A percentile compares a stretch with the other conserved stretches of the same genome.
These are phyloP conservation scores for Aspergillus funiculosus DNA, from an alignment of 495 filamentous ascomycete species.

Conservation along the genomic window DNA sequence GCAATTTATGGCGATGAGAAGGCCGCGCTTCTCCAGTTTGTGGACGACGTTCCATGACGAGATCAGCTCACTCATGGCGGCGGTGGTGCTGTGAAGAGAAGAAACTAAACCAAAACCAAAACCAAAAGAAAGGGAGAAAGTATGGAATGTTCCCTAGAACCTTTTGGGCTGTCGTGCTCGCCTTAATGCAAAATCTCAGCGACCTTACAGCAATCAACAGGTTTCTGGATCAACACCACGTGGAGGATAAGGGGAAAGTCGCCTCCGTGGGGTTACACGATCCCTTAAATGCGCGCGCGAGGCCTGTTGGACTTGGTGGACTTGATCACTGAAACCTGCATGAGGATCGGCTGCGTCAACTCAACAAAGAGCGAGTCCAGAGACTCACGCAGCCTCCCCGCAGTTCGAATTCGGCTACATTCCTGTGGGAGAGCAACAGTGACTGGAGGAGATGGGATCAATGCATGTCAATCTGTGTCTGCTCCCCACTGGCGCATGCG, in stretches of 20 bases:
- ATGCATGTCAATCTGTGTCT: not conserved
- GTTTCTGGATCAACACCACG: not conserved
- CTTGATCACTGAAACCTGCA: not conserved
- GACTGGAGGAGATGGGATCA: not conserved
- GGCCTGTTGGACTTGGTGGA: no score
- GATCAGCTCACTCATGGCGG: constrained; percentile 43
- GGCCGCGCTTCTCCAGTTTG: constrained; percentile 54
- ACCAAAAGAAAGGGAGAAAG: no score
- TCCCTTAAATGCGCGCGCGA: constrained; percentile 3
- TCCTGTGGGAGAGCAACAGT: not conserved
- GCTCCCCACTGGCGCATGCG: not conserved
- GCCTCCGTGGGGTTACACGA: constrained; percentile 3
- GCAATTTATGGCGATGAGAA: constrained; percentile 60
- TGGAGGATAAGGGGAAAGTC: not conserved
- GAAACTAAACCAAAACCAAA: no score
- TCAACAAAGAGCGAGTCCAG: not conserved
- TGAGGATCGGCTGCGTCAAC: not conserved
- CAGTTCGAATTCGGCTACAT: constrained; percentile 1
- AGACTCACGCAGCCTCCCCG: not conserved
- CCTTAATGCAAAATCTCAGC: no score
- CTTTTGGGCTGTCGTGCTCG: no score
- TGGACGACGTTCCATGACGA: constrained; percentile 55
- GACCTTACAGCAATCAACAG: not conserved
- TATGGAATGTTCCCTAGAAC: no score
- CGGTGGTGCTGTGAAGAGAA: not conserved